Percentiles rank a stretch among this genome's conserved stretches.
Conservation (phyloP, 1,284 basidiomycete species). For the Mycosarcoma mackinlayi region DNA sequence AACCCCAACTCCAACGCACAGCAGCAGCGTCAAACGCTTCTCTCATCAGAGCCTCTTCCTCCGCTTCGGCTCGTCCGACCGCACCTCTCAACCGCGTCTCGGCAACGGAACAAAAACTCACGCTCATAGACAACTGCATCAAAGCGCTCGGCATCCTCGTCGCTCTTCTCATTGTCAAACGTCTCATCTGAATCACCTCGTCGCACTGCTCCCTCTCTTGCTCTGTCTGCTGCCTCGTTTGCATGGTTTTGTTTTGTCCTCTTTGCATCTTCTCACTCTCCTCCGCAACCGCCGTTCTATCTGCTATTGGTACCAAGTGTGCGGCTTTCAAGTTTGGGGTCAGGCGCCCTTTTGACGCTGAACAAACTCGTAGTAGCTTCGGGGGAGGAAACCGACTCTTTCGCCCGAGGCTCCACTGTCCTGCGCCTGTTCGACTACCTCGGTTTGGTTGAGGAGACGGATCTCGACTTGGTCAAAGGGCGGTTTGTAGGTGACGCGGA, state of each 20-base stretch:
- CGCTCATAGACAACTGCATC: slow-evolving; percentile 45
- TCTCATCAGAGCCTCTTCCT: slow-evolving; percentile 4
- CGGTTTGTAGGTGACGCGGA: slow-evolving; percentile 46
- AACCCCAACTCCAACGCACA: neutral
- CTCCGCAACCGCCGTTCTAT: neutral
- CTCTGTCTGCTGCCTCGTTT: neutral
- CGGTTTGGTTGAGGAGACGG: slow-evolving; percentile 4
- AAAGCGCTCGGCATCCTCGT: slow-evolving; percentile 38
- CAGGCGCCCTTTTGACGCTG: too few species aligned
- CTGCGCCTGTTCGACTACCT: slow-evolving; percentile 37
- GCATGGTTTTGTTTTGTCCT: neutral
- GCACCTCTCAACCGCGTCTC: slow-evolving; percentile 7
- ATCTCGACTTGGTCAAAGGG: slow-evolving; percentile 48
- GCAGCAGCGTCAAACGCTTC: neutral
- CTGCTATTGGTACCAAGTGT: too few species aligned
- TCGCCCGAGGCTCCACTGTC: slow-evolving; percentile 27
- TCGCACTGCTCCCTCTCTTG: neutral
- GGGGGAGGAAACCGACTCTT: slow-evolving; percentile 51
- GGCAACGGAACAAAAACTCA: slow-evolving; percentile 27
- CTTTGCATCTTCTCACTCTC: neutral
- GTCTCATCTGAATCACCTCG: slow-evolving; percentile 41
- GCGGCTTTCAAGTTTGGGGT: too few species aligned
- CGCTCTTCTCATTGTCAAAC: slow-evolving; percentile 41
- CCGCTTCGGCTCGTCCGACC: neutral
- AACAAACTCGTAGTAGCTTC: slow-evolving; percentile 51